Evolutionary conservation across 345 rosid genomes (phyloP).

Genomic region (Ricinus communis): DNA sequence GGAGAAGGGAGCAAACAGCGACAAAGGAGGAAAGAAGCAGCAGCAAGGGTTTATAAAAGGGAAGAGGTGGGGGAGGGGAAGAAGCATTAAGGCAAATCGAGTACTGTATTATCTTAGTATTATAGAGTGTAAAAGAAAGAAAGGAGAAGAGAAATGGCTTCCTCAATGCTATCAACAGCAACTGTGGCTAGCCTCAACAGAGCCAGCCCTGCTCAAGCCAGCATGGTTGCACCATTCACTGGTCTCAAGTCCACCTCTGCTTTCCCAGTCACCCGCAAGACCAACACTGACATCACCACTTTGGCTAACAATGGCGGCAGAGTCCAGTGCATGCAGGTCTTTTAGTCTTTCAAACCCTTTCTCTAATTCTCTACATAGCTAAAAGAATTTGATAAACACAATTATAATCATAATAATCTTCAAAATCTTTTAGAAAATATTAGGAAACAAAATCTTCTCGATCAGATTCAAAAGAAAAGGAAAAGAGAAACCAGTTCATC

Average conservation of each 20-base stretch:
- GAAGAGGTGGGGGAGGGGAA: background rate
- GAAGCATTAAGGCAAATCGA: background rate
- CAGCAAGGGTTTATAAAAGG: background rate
- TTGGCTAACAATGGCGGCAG: slow-evolving; percentile 16
- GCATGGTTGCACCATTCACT: slow-evolving; percentile 17
- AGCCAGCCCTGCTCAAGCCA: slow-evolving; percentile 16
- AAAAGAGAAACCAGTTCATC: no score
- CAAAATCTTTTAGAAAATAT: no score
- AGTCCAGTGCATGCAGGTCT: slow-evolving; percentile 16
- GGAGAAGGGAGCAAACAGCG: no score
- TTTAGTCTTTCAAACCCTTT: background rate
- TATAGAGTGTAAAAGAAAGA: no score
- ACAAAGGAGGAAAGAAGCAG: background rate
- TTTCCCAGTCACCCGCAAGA: background rate
- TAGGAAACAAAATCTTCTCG: no score
- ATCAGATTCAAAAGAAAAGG: no score
- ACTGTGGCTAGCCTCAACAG: slow-evolving; percentile 16
- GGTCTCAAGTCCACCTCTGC: slow-evolving; percentile 15
- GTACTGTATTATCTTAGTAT: no score
- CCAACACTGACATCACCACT: slow-evolving; percentile 9
- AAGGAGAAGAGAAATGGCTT: slow-evolving; percentile 9
- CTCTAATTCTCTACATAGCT: no score
- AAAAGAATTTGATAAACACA: no score
- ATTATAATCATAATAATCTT: no score
- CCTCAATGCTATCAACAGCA: slow-evolving; percentile 12